These are phyloP conservation scores for Triticum urartu DNA, from an alignment of 176 grass and related monocot genomes.

Conservation along the genomic window DNA sequence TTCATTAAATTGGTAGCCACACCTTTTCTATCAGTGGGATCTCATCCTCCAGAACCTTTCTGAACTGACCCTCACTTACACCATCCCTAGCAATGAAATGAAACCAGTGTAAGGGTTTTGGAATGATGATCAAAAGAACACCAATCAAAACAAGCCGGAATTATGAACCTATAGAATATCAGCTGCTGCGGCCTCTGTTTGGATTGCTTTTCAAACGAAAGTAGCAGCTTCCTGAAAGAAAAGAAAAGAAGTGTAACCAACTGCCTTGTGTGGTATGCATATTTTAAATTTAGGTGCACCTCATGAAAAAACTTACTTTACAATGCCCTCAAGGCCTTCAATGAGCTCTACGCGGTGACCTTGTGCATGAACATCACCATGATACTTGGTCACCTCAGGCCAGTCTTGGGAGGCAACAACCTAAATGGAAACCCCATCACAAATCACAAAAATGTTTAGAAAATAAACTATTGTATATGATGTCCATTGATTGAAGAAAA, in stretches of 20 bases:
- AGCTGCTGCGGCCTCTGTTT: conserved; percentile 44
- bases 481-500: not conserved
- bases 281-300: not conserved
- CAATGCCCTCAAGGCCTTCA: conserved; percentile 40
- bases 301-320: conserved; percentile 19
- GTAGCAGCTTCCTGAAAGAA: conserved; percentile 54
- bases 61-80: conserved; percentile 77
- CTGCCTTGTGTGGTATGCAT: not conserved
- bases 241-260: not conserved
- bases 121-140: not conserved
- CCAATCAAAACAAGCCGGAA: not conserved
- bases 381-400: conserved; percentile 75
- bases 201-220: conserved; percentile 36
- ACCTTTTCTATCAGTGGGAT: conserved; percentile 67
- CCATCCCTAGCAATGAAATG: conserved; percentile 51
- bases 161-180: conserved; percentile 69
- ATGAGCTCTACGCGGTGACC: conserved; percentile 55
- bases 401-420: conserved; percentile 82
- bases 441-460: not conserved
- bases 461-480: not conserved
- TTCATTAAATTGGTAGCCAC: not conserved
- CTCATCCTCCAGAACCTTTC: conserved; percentile 60
- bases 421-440: conserved; percentile 31
- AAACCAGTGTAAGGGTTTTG: not conserved
- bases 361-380: conserved; percentile 48